Base-by-base conservation (phyloP, 768 basidiomycete species). In the Clitopilus passeckerianus region DNA sequence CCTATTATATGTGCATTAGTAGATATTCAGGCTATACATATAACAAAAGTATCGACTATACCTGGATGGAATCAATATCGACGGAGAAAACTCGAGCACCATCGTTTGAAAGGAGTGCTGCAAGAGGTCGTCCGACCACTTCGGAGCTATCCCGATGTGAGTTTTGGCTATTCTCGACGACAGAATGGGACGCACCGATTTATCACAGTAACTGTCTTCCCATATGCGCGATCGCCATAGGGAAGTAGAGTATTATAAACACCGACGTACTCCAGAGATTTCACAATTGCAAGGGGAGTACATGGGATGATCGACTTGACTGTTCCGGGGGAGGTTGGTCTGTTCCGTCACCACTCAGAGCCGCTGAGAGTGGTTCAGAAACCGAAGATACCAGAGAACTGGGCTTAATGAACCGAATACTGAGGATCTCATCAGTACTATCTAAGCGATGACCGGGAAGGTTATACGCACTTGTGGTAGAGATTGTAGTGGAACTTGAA, bases 301-400 rank as follows among this genome's bases (percentile, higher is more conserved):
- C 97, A 99, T 0, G 97, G 97, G 34, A 99, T 83, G 68, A 99
- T 93, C 4, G 94, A 96, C 74, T 98, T 98, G 67, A 97, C 93
- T 58, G 87, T 89, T 22, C 95, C 94, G 0, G 85, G 4, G 95
- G 93, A 1, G 91, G 86, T 12, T 80, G 74, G 60, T 93, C 90
- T 66, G 76, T 65, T 62, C 77, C 76, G 30, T 74, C 70, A 5
- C 74, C 68, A 22, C 70, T 63, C 22, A 57, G 43, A 27, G 64
- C 65, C 12, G 74, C 63, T 0, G 74, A 70, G 16, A 76, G 69
- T 5, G 83, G 75, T 15, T 79, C 76, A 20, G 22, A 50, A 24
- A 74, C 74, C n/a, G 79, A 74, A 5, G 75, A 74, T 16, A 77
- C 59, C 20, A 97, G 81, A 15, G 90, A 87, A 53, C 78, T 78